Conservation (phyloP, 2,329 filamentous ascomycete species). For the Arthrobotrys sinensis region DNA sequence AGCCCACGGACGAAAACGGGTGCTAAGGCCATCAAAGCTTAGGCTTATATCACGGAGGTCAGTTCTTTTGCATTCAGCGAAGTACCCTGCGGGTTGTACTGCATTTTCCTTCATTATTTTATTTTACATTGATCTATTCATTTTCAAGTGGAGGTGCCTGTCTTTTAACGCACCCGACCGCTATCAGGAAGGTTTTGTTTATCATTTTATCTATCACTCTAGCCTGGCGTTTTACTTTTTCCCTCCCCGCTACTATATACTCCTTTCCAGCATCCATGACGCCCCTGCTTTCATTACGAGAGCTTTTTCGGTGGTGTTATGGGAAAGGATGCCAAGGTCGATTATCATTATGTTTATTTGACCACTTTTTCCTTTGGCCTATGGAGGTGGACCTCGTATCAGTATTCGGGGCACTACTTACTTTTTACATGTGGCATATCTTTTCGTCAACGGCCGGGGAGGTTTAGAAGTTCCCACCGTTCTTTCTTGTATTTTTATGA, state of each 20-base stretch:
- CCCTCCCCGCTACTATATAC: neutral
- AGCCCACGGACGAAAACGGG: conserved; percentile 23
- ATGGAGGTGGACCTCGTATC: neutral
- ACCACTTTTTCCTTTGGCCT: neutral
- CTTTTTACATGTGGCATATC: neutral
- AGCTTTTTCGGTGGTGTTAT: conserved; percentile 46
- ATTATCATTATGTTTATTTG: conserved; percentile 12
- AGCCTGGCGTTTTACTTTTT: conserved; percentile 35
- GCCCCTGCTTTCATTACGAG: conserved; percentile 14
- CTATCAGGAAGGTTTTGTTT: conserved; percentile 5
- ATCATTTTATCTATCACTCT: conserved; percentile 14
- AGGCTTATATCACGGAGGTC: neutral
- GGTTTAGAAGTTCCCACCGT: neutral
- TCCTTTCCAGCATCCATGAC: neutral
- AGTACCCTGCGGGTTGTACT: neutral
- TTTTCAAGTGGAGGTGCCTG: neutral
- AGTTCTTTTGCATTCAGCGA: neutral
- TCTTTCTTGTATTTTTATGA: conserved; percentile 1
- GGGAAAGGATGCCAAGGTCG: conserved; percentile 6
- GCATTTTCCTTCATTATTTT: neutral
- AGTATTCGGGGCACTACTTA: too few relatives aligned
- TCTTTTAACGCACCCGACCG: conserved; percentile 1
- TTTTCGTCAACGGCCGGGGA: neutral
- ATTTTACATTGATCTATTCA: neutral
- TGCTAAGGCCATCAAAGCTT: neutral